A percentile compares a stretch with the other conserved stretches of the same genome.
Conservation (phyloP, 2,329 filamentous ascomycete genomes). For the Fusarium mangiferae region DNA sequence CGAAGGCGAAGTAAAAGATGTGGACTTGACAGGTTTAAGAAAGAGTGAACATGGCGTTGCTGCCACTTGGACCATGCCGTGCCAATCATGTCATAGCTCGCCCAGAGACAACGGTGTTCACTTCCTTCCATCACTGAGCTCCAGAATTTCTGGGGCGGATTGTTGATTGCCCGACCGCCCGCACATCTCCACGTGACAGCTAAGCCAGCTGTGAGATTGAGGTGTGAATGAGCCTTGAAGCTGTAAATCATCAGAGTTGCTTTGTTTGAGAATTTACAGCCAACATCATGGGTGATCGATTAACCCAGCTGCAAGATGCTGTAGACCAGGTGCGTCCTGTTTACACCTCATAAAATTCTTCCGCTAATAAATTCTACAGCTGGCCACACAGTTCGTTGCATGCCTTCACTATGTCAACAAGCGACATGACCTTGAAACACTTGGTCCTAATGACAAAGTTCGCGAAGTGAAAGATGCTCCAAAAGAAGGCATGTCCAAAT, state of each 20-base stretch:
- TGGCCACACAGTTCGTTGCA: constrained; percentile 75
- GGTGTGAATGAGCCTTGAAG: background rate
- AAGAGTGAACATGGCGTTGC: constrained; percentile 32
- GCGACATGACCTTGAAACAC: constrained; percentile 73
- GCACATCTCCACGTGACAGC: constrained; percentile 35
- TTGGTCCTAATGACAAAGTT: constrained; percentile 68
- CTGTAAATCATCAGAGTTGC: background rate
- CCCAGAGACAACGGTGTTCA: constrained; percentile 52
- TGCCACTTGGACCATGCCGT: constrained; percentile 39
- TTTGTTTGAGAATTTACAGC: constrained; percentile 6
- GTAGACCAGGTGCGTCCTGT: constrained; percentile 74
- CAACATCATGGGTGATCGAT: constrained; percentile 73
- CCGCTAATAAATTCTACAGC: constrained; percentile 53
- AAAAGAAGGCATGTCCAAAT: constrained; percentile 58
- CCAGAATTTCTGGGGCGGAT: constrained; percentile 39
- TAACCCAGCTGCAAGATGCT: constrained; percentile 87
- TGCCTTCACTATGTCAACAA: constrained; percentile 73
- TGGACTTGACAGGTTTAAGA: constrained; percentile 25
- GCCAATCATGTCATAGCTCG: constrained; percentile 41
- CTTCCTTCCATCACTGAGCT: constrained; percentile 38
- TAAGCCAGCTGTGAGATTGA: background rate
- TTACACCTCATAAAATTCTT: too few relatives aligned
- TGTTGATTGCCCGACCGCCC: constrained; percentile 46
- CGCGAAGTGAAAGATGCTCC: constrained; percentile 66
- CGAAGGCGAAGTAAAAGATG: constrained; percentile 26